phyloP scores from a whole-genome alignment of 805 yeast species.

The Jamesozyma gamospora region DNA sequence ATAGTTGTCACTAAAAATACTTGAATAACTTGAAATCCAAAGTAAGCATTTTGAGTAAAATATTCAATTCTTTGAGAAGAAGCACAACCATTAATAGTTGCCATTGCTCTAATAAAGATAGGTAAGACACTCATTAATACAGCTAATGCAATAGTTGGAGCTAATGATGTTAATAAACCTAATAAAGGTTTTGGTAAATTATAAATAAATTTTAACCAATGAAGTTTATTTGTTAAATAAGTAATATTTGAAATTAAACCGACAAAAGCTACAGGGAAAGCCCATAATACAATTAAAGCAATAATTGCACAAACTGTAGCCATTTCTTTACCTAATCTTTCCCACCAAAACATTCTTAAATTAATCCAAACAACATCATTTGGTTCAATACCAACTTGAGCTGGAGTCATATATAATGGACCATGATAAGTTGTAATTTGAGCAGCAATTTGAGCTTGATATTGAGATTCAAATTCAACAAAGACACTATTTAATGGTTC shows the following conservation, averaged over 20 bases:
- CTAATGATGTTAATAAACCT: constrained; percentile 58
- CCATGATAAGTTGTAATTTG: constrained; percentile 56
- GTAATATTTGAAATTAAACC: constrained; percentile 65
- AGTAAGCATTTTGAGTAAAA: constrained; percentile 57
- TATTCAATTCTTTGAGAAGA: constrained; percentile 49
- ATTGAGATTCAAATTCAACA: constrained; percentile 70
- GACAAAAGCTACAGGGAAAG: constrained; percentile 70
- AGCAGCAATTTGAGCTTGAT: constrained; percentile 61
- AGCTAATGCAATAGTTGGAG: constrained; percentile 59
- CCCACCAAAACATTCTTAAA: constrained; percentile 76
- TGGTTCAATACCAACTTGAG: constrained; percentile 54
- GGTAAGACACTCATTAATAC: constrained; percentile 60
- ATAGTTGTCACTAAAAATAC: constrained; percentile 62
- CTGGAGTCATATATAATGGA: constrained; percentile 54
- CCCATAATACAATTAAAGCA: constrained; percentile 57
- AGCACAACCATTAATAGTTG: constrained; percentile 47
- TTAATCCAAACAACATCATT: constrained; percentile 59
- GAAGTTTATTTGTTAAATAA: constrained; percentile 46
- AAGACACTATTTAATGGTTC: constrained; percentile 71
- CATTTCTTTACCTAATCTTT: constrained; percentile 44
- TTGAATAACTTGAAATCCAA: constrained; percentile 61
- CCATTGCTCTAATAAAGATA: constrained; percentile 53
- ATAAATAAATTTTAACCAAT: constrained; percentile 47
- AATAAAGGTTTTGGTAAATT: constrained; percentile 42
- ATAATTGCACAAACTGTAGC: constrained; percentile 44